These are phyloP conservation scores for Gloeophyllum trabeum DNA, from an alignment of 768 basidiomycete genomes.

Conservation along the genomic window DNA sequence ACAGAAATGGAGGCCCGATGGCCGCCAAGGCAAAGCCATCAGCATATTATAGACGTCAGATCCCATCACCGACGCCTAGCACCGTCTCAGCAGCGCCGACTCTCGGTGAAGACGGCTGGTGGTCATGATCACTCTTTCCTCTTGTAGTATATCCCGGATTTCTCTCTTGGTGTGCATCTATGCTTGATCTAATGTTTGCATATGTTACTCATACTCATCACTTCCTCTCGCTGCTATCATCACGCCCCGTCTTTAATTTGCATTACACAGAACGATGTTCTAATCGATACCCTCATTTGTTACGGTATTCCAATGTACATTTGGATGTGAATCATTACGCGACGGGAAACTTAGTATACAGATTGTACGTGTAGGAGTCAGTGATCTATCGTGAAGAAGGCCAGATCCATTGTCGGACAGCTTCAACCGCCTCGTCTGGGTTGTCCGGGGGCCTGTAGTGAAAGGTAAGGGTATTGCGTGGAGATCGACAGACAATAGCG, in stretches of 20 bases:
- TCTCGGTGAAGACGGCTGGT: slow-evolving; percentile 71
- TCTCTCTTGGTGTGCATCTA: too few species aligned
- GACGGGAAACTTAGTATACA: not conserved
- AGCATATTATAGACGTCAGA: slow-evolving; percentile 20
- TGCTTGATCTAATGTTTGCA: too few species aligned
- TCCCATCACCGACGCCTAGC: slow-evolving; percentile 69
- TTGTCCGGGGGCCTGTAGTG: slow-evolving; percentile 60
- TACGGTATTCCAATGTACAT: not conserved
- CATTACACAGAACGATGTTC: not conserved
- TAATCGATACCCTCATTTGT: not conserved
- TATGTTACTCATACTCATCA: not conserved
- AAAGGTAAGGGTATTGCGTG: not conserved
- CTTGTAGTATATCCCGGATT: too few species aligned
- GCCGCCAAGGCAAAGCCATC: slow-evolving; percentile 16
- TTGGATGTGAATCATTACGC: not conserved
- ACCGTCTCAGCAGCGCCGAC: slow-evolving; percentile 64
- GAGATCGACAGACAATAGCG: slow-evolving; percentile 1
- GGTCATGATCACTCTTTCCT: slow-evolving; percentile 37
- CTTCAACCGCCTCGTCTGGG: slow-evolving; percentile 50
- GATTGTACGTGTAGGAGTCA: not conserved
- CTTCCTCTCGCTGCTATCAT: not conserved
- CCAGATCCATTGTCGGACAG: slow-evolving; percentile 79
- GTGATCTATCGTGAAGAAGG: slow-evolving; percentile 1
- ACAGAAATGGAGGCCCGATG: slow-evolving; percentile 13
- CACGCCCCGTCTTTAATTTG: not conserved